A percentile compares a stretch with the other conserved stretches of the same genome.
phyloP scores from a whole-genome alignment of 306 rosid genomes.

The Vachellia collinsii region DNA sequence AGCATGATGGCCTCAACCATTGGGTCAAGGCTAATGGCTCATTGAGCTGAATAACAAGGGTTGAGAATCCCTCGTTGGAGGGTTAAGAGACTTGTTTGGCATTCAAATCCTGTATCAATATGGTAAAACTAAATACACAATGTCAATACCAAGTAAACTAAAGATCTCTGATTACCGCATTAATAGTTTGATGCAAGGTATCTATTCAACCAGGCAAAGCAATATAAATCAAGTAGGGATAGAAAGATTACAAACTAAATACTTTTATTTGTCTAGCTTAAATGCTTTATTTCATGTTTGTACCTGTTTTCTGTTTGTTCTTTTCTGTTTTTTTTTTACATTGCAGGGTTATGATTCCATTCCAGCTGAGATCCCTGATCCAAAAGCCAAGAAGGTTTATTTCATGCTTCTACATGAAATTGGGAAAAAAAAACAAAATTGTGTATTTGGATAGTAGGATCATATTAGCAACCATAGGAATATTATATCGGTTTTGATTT shows the following conservation, averaged over 20 bases:
- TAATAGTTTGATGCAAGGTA: not conserved
- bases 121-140: not conserved
- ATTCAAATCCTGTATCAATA: not conserved
- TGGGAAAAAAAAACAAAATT: not conserved
- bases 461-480: constrained; percentile 9
- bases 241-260: not conserved
- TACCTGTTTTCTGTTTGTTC: constrained; percentile 22
- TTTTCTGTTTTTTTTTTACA: constrained; percentile 29
- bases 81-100: not conserved
- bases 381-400: constrained; percentile 76
- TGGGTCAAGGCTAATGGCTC: not conserved
- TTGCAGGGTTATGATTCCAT: constrained; percentile 84
- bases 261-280: not conserved
- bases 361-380: constrained; percentile 88
- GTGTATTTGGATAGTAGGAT: constrained; percentile 29
- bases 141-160: not conserved
- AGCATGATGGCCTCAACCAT: not conserved
- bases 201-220: not conserved
- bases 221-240: not conserved
- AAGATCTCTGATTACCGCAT: not conserved
- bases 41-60: not conserved
- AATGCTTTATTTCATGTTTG: constrained; percentile 7
- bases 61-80: not conserved
- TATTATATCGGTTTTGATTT: constrained; percentile 26
- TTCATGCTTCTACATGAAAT: constrained; percentile 19